phyloP scores from a whole-genome alignment of 2,329 filamentous ascomycete genomes.

The Beauveria sp. region DNA sequence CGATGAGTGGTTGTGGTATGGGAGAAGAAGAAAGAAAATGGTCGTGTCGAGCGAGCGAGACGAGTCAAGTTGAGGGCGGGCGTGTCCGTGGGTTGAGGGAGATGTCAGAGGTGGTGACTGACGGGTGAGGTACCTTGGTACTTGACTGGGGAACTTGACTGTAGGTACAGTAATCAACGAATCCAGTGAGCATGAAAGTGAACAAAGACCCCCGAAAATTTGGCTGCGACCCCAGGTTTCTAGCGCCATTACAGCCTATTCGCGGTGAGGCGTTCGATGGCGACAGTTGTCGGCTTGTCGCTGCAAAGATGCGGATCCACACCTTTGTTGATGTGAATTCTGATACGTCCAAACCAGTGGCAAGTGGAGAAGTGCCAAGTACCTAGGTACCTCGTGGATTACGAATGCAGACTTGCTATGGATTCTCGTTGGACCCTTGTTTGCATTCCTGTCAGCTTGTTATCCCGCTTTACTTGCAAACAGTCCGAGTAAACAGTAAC shows the following conservation, averaged over 20 bases:
- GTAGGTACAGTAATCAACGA: neutral
- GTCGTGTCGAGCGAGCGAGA: neutral
- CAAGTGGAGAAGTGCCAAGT: no score
- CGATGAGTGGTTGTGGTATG: neutral
- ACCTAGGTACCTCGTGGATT: no score
- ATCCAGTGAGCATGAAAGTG: no score
- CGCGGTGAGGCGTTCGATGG: neutral
- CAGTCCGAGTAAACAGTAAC: slow-evolving; percentile 3
- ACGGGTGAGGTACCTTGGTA: neutral
- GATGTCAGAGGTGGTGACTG: neutral
- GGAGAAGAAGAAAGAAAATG: neutral
- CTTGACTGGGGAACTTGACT: neutral
- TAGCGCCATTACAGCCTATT: neutral
- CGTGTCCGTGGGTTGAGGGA: neutral
- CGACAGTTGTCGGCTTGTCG: no score
- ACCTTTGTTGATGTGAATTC: no score
- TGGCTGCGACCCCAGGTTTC: neutral
- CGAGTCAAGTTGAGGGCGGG: slow-evolving; percentile 4
- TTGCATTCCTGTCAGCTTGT: neutral
- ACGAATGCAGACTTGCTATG: neutral
- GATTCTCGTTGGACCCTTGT: neutral
- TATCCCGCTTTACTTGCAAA: neutral
- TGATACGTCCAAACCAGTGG: no score
- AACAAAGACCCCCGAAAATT: neutral
- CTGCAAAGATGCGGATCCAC: no score